Conservation (phyloP, 352 stramenopile species). For the Pythium volutum region DNA sequence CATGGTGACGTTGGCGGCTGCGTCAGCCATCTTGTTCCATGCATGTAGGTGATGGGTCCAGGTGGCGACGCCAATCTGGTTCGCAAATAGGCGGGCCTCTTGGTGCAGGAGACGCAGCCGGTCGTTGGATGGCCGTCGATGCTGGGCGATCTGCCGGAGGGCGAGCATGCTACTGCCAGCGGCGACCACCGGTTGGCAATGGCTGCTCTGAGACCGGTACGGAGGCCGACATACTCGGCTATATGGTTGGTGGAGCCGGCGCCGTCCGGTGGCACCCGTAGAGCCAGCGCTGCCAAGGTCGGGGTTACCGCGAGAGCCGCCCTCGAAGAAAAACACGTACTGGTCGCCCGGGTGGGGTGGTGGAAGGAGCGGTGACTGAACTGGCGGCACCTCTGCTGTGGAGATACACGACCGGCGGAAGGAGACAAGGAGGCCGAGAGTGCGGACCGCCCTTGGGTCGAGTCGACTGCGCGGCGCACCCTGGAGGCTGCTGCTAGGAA, state of each 20-base stretch:
- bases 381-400: too few species aligned
- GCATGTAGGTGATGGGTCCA: background rate
- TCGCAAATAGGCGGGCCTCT: background rate
- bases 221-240: background rate
- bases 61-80: background rate
- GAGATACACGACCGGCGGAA: background rate
- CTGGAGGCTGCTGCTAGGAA: background rate
- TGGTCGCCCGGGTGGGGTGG: too few species aligned
- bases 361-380: too few species aligned
- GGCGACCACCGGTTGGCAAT: background rate
- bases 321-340: background rate
- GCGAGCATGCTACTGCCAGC: background rate
- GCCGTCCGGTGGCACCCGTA: background rate
- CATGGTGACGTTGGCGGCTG: background rate
- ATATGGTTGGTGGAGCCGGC: background rate
- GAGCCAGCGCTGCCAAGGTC: too few species aligned
- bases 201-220: background rate
- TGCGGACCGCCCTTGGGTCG: background rate
- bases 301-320: background rate
- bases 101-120: background rate
- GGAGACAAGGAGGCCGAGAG: background rate
- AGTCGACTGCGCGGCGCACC: background rate
- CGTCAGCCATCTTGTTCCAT: background rate
- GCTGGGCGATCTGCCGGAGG: background rate
- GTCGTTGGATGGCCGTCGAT: background rate